Base-by-base conservation (phyloP, 805 yeast species). In the Candida sithepensis region DNA sequence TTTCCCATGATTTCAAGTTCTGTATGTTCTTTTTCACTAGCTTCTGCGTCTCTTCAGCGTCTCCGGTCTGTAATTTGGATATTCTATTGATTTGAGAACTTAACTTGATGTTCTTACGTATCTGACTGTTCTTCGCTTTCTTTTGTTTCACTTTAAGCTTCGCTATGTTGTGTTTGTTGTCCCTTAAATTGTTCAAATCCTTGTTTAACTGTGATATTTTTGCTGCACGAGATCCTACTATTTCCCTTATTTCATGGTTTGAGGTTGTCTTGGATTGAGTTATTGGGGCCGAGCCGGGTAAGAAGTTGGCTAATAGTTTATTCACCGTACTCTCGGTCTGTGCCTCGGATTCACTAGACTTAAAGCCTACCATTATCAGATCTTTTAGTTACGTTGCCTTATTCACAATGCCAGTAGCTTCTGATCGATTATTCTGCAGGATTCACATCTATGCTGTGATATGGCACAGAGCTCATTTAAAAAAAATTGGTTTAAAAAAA, bases 1-100 rank as follows among this genome's bases (percentile, higher is more conserved):
- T 47, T 40, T 68, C 73, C 75, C 78, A 74, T 16, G 74, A 69
- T 48, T 66, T 67, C 12, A 76, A 49, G 23, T 59, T 63, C 8
- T 61, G 55, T 3, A 73, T 60, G 50, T 77, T 76, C 42, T 57
- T 65, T 20, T 64, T 66, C 68, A 79, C 55, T 47, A 72, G 67
- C 52, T 68, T 61, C 36, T 60, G 56, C 14, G 73, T 65, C 55
- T 65, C 71, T 49, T 70, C 56, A 42, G 62, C 30, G 39, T 57
- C 60, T n/a, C 57, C 54, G n/a, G 45, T 49, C 28, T 56, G 54
- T 20, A 64, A 39, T 38, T 47, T 59, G 7, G 62, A 53, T 4
- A 58, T 43, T 43, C 53, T 59, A 36, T 51, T 47, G n/a, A 62
- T 52, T 33, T 53, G 56, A 2, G 44, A 20, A 8, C 51, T 46